phyloP scores from a whole-genome alignment of 2,329 filamentous ascomycete species.

The Fusarium burgessii region DNA sequence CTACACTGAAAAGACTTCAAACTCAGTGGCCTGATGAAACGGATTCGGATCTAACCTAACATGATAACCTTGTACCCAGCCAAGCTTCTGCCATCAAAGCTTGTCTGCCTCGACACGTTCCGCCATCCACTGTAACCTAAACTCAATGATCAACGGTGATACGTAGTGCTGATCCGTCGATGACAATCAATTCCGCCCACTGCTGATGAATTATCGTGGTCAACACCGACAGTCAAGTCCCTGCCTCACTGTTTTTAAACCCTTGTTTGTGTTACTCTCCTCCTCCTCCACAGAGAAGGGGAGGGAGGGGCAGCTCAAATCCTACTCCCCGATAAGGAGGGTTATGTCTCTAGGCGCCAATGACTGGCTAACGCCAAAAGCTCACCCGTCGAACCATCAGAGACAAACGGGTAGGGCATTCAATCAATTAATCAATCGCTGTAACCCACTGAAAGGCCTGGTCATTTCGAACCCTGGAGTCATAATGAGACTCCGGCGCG shows the following conservation, averaged over 20 bases:
- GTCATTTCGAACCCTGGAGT: background rate
- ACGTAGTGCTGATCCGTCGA: conserved; percentile 17
- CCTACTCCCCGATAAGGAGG: background rate
- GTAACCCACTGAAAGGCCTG: conserved; percentile 7
- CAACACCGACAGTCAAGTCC: background rate
- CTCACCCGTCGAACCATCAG: conserved; percentile 13
- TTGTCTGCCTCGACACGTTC: conserved; percentile 17
- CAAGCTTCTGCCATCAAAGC: conserved; percentile 26
- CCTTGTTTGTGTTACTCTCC: background rate
- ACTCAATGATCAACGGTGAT: conserved; percentile 17
- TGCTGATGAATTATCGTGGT: background rate
- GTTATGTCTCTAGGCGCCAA: conserved; percentile 21
- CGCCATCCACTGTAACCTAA: conserved; percentile 7
- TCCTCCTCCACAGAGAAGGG: conserved; percentile 1
- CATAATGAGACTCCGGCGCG: background rate
- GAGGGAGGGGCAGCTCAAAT: conserved; percentile 7
- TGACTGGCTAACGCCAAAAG: conserved; percentile 17
- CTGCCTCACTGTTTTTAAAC: background rate
- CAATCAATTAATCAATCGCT: conserved; percentile 8
- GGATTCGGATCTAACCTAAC: conserved; percentile 12
- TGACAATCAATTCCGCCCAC: conserved; percentile 16
- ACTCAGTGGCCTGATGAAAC: conserved; percentile 1
- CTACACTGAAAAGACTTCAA: background rate
- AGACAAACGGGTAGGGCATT: conserved; percentile 22
- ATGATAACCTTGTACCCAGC: background rate